Evolutionary conservation across 768 basidiomycete species (phyloP).

Genomic region (Tricholoma sp.): DNA sequence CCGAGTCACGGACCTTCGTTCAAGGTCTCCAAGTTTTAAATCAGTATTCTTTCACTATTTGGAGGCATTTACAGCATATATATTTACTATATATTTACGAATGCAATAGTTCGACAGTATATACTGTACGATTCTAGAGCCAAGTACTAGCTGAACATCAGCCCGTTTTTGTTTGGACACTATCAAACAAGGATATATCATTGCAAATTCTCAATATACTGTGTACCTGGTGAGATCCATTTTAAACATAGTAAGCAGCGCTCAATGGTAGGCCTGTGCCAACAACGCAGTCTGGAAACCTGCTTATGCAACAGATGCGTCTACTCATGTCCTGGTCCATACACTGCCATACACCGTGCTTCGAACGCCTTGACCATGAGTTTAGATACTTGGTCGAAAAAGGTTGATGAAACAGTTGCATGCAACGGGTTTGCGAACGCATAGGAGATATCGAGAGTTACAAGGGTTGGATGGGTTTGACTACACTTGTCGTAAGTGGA

Average conservation of each 20-base stretch:
- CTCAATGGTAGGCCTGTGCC: background rate
- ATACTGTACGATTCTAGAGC: no score
- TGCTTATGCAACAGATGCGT: background rate
- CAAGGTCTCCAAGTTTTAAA: no score
- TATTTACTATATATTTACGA: no score
- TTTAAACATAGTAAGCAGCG: background rate
- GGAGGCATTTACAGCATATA: no score
- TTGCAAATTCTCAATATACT: no score
- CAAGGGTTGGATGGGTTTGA: constrained; percentile 56
- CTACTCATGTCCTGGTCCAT: constrained; percentile 36
- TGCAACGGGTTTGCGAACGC: constrained; percentile 86
- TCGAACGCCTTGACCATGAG: constrained; percentile 95
- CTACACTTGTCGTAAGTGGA: constrained; percentile 6
- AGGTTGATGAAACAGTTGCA: constrained; percentile 73
- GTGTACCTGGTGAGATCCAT: no score
- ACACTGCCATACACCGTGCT: constrained; percentile 69
- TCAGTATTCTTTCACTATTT: no score
- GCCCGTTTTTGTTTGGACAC: no score
- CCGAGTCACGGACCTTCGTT: background rate
- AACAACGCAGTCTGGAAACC: background rate
- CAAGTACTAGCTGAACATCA: no score
- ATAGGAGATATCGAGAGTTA: constrained; percentile 81
- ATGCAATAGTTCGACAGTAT: no score
- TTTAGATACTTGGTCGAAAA: constrained; percentile 83
- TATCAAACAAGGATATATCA: no score